phyloP scores from a whole-genome alignment of 768 basidiomycete species.

The Termitomyces sp. region DNA sequence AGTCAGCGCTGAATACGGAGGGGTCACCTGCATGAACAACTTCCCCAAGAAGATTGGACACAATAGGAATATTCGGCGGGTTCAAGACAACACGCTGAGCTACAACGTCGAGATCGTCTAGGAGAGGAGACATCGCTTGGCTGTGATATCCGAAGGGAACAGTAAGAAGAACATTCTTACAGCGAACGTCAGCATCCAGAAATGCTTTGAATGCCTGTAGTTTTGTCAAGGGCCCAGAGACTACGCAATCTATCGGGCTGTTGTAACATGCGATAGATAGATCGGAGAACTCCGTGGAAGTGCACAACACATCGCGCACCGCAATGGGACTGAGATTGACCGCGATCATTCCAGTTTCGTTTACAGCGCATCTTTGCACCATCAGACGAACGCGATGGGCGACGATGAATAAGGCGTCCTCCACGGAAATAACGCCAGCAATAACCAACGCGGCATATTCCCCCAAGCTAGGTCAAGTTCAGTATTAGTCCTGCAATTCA shows the following conservation, averaged over 20 bases:
- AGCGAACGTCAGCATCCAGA: slow-evolving; percentile 29
- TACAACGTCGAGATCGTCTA: slow-evolving; percentile 41
- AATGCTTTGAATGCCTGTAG: slow-evolving; percentile 36
- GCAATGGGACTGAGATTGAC: slow-evolving; percentile 33
- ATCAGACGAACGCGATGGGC: slow-evolving; percentile 57
- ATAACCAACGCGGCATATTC: slow-evolving; percentile 69
- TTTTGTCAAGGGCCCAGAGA: slow-evolving; percentile 49
- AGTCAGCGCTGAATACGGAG: slow-evolving; percentile 40
- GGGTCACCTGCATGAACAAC: slow-evolving; percentile 50
- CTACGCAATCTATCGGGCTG: slow-evolving; percentile 48
- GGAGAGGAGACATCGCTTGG: slow-evolving; percentile 52
- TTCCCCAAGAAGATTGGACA: slow-evolving; percentile 56
- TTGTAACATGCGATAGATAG: slow-evolving; percentile 60
- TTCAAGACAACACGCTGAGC: slow-evolving; percentile 31
- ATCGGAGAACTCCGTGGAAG: slow-evolving; percentile 27
- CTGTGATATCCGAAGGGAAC: slow-evolving; percentile 68
- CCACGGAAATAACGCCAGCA: slow-evolving; percentile 53
- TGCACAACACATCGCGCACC: slow-evolving; percentile 29
- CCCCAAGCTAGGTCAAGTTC: slow-evolving; percentile 48
- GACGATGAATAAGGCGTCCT: slow-evolving; percentile 53
- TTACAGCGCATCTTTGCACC: slow-evolving; percentile 36
- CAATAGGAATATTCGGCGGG: slow-evolving; percentile 51
- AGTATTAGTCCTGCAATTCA: slow-evolving; percentile 6
- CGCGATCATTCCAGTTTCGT: slow-evolving; percentile 58
- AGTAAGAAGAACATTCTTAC: slow-evolving; percentile 38